phyloP scores from a whole-genome alignment of 1,139 yeast genomes.

The Geotrichum histeridarum region DNA sequence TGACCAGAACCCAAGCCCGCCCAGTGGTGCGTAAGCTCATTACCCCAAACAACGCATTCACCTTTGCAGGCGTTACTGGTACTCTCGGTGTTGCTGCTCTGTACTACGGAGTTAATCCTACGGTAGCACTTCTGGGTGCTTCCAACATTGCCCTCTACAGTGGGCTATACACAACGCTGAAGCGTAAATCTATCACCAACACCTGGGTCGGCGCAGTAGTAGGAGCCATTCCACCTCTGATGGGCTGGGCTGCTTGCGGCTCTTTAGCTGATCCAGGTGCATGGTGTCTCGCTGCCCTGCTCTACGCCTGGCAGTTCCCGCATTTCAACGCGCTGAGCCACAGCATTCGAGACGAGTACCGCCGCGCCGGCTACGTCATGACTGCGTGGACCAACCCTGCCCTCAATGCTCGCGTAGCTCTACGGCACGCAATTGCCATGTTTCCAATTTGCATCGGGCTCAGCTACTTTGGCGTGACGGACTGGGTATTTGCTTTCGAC shows the following conservation, averaged over 20 bases:
- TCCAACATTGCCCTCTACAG: conserved; percentile 76
- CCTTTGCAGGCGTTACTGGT: conserved; percentile 74
- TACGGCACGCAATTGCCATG: conserved; percentile 83
- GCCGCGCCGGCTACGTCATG: conserved; percentile 93
- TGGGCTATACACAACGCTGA: conserved; percentile 86
- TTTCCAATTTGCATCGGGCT: conserved; percentile 88
- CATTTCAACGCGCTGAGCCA: conserved; percentile 92
- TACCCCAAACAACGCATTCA: conserved; percentile 69
- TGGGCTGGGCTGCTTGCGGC: conserved; percentile 98
- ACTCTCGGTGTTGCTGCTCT: conserved; percentile 62
- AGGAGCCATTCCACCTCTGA: conserved; percentile 96
- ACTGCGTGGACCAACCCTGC: conserved; percentile 90
- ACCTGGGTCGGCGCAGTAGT: conserved; percentile 99
- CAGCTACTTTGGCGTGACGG: conserved; percentile 74
- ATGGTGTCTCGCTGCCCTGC: conserved; percentile 85
- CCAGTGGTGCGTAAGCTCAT: conserved; percentile 87
- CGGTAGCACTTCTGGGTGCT: conserved; percentile 73
- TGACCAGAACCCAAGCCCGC: conserved; percentile 83
- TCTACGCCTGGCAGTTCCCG: conserved; percentile 98
- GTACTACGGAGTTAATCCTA: conserved; percentile 76
- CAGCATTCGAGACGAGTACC: conserved; percentile 80
- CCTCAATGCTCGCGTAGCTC: conserved; percentile 87
- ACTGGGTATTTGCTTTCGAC: conserved; percentile 72
- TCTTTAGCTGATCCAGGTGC: conserved; percentile 83
- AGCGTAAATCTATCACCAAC: conserved; percentile 74